phyloP scores from a whole-genome alignment of 73 alveolate species.

The Paramecium pentaurelia region DNA sequence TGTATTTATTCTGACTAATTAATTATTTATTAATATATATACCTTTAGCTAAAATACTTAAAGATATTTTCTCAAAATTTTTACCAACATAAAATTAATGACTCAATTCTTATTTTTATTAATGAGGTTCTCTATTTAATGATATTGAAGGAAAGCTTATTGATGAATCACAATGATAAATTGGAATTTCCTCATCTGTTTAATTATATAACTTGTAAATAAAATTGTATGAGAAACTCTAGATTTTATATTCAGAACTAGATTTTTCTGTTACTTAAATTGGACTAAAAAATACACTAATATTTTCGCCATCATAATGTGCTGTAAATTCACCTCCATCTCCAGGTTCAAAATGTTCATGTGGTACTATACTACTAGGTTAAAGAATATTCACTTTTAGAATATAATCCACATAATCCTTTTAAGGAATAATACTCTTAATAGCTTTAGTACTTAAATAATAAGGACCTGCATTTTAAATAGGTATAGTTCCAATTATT shows the following conservation, averaged over 20 bases:
- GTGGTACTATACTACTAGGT: background rate
- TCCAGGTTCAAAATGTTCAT: conserved; percentile 18
- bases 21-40: background rate
- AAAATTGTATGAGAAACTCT: background rate
- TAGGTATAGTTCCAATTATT: background rate
- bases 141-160: background rate
- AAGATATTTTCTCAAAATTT: background rate
- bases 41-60: background rate
- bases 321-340: background rate
- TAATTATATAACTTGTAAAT: background rate
- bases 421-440: background rate
- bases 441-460: background rate
- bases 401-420: background rate
- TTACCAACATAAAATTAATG: background rate
- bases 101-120: background rate
- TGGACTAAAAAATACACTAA: background rate
- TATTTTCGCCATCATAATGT: background rate
- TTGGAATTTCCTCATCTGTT: background rate
- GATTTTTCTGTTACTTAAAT: background rate
- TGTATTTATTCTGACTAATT: background rate
- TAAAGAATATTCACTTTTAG: background rate
- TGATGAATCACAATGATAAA: background rate
- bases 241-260: background rate
- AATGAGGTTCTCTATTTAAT: background rate
- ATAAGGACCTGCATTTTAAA: background rate